These are phyloP conservation scores for Digitaria exilis DNA, from an alignment of 202 grass and related monocot genomes.

Conservation along the genomic window DNA sequence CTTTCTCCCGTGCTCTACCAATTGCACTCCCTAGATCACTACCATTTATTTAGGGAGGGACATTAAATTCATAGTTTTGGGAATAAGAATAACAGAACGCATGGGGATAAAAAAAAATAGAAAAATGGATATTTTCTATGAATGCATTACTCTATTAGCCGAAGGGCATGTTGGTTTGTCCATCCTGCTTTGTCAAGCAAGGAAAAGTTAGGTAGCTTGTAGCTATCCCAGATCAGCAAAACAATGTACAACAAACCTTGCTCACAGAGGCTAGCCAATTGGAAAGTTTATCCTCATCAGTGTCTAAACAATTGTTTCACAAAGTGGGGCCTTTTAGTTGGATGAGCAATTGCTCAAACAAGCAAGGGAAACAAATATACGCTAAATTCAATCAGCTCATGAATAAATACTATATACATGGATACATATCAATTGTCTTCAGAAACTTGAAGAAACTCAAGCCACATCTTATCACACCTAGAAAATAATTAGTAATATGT, in stretches of 20 bases:
- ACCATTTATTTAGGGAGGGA: no score
- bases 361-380: neutral
- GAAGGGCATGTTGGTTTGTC: neutral
- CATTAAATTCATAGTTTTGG: no score
- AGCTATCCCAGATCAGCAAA: neutral
- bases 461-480: neutral
- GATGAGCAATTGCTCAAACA: neutral
- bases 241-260: neutral
- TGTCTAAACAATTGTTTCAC: neutral
- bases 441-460: neutral
- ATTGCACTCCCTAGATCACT: no score
- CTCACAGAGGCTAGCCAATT: neutral
- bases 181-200: neutral
- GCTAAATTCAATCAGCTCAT: neutral
- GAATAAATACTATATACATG: neutral
- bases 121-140: no score
- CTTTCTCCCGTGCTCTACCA: no score
- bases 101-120: no score
- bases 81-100: no score
- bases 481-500: neutral
- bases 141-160: no score
- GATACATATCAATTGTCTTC: neutral
- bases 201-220: neutral
- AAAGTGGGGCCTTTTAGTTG: neutral
- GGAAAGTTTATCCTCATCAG: neutral